Base-by-base conservation (phyloP, 2,329 filamentous ascomycete genomes). In the Onygenales sp. region DNA sequence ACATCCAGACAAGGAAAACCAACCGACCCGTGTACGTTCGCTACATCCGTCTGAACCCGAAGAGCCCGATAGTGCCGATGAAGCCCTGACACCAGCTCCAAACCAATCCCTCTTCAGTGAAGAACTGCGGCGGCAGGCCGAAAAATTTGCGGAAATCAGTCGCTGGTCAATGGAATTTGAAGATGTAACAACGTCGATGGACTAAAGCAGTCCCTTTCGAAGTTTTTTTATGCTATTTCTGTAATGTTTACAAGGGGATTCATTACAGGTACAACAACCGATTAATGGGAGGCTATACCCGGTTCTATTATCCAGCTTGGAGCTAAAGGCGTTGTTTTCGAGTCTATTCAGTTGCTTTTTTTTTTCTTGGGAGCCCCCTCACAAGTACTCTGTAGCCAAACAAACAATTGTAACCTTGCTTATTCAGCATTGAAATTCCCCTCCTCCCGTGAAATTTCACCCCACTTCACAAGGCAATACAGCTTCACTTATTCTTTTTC, bases 81-180 rank as follows among this genome's bases (percentile, higher is more conserved):
- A 2, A 64, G 65, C 13, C 54, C 54, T 17, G 43, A 52, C 4
- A 21, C 48, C 31, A 48, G 52, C 39, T 55, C 59, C 36, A 54
- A 51, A 21, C 35, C 36, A 7, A 53, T 46, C 38, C 38, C 63
- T 60, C 50, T 54, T 63, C 43, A 73, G 69, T 54, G 65, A 68
- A 41, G 71, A 73, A 49, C 59, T 73, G 36, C 61, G 63, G 21
- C 54, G 58, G 13, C 67, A 69, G 49, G 64, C 65, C 32, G 60
- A 60, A 55, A 72, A 72, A 43, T 73, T 73, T 60, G 67, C 66
- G 0, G 71, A 72, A 55, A 61, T 73, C 43, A 71, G 73, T 56
- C 58, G 66, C 55, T 73, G 71, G 71, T 48, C 69, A 54, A 71
- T 73, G 65, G 71, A 72, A 32, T 73, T 72, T 62, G 71, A 73